Conservation (phyloP, 1,284 basidiomycete genomes). For the Trichosporon inkin region DNA sequence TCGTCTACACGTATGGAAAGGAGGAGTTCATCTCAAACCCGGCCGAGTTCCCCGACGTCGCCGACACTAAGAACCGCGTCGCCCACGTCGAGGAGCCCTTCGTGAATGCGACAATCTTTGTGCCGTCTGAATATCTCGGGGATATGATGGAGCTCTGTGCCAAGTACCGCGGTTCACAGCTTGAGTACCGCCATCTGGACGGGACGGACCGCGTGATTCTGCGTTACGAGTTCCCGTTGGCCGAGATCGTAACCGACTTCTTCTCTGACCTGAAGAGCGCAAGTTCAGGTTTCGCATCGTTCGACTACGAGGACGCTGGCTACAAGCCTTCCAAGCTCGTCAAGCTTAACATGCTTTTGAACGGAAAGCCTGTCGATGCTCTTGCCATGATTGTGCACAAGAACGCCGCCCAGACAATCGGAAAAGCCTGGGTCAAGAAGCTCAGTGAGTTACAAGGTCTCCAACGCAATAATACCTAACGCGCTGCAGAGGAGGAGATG, state of each 20-base stretch:
- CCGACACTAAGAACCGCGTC: slow-evolving; percentile 62
- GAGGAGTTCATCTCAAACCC: slow-evolving; percentile 75
- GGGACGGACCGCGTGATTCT: slow-evolving; percentile 63
- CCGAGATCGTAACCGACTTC: slow-evolving; percentile 86
- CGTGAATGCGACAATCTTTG: slow-evolving; percentile 59
- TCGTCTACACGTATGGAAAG: slow-evolving; percentile 67
- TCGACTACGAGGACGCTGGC: slow-evolving; percentile 89
- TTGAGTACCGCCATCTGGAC: slow-evolving; percentile 76
- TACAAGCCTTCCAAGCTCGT: slow-evolving; percentile 73
- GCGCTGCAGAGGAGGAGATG: slow-evolving; percentile 71
- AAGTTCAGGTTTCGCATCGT: slow-evolving; percentile 87
- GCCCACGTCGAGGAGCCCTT: slow-evolving; percentile 74
- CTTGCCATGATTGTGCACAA: slow-evolving; percentile 80
- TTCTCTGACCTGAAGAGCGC: slow-evolving; percentile 79
- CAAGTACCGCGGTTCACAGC: slow-evolving; percentile 67
- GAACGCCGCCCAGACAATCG: slow-evolving; percentile 65
- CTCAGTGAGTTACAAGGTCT: slow-evolving; percentile 61
- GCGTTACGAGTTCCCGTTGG: slow-evolving; percentile 72
- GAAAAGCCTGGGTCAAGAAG: slow-evolving; percentile 79
- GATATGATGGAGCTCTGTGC: slow-evolving; percentile 90
- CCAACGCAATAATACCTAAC: neutral
- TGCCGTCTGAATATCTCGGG: slow-evolving; percentile 81
- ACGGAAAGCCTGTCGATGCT: slow-evolving; percentile 81
- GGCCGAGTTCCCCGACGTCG: slow-evolving; percentile 80
- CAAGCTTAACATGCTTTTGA: slow-evolving; percentile 86